phyloP scores from a whole-genome alignment of 768 basidiomycete genomes.

The Collybia mongolica region DNA sequence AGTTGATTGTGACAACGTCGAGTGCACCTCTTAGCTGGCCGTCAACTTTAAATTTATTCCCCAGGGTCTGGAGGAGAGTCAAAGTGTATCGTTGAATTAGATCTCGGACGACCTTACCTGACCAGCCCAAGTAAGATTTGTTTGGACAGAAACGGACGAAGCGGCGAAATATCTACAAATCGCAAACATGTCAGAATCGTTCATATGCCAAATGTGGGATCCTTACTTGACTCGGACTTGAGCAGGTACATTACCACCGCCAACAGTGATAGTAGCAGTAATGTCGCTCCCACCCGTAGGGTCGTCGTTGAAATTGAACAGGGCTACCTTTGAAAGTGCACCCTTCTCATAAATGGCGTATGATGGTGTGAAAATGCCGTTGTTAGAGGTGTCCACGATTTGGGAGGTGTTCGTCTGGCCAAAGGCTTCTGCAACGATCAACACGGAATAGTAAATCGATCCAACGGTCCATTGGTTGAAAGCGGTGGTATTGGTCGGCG shows the following conservation, averaged over 20 bases:
- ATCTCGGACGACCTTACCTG: slow-evolving; percentile 42
- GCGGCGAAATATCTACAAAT: slow-evolving; percentile 53
- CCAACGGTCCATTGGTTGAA: slow-evolving; percentile 74
- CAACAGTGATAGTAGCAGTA: slow-evolving; percentile 47
- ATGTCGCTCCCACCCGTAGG: slow-evolving; percentile 51
- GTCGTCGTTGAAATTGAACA: slow-evolving; percentile 77
- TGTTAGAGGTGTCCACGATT: slow-evolving; percentile 63
- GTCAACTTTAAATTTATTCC: slow-evolving; percentile 60
- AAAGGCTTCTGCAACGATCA: slow-evolving; percentile 69
- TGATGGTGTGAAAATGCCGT: slow-evolving; percentile 54
- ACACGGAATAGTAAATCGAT: slow-evolving; percentile 69
- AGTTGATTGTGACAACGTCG: slow-evolving; percentile 56
- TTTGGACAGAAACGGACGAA: slow-evolving; percentile 53
- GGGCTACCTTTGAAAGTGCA: slow-evolving; percentile 53
- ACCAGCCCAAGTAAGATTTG: slow-evolving; percentile 75
- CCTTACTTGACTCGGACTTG: slow-evolving; percentile 53
- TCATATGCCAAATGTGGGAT: background rate
- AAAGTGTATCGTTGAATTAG: background rate
- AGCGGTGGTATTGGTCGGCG: slow-evolving; percentile 52
- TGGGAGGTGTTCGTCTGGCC: slow-evolving; percentile 65
- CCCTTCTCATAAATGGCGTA: slow-evolving; percentile 79
- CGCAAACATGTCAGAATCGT: background rate
- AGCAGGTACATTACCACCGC: slow-evolving; percentile 41
- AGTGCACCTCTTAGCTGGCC: slow-evolving; percentile 60
- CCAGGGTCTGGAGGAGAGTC: slow-evolving; percentile 48